Base-by-base conservation (phyloP, 768 basidiomycete genomes). In the Amanita thiersii region DNA sequence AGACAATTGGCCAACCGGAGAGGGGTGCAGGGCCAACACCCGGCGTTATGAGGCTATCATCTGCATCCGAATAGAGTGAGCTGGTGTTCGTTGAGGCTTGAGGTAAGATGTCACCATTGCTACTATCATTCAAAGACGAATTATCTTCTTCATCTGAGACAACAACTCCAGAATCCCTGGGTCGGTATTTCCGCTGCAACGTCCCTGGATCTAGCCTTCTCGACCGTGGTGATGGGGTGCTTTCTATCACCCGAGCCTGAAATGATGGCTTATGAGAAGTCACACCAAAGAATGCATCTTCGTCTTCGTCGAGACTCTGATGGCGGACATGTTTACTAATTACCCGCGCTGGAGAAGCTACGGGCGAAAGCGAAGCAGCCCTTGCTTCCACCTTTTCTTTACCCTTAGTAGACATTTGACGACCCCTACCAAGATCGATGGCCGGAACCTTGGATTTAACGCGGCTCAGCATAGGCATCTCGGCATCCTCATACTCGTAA, bases 11-110 rank as follows among this genome's bases (percentile, higher is more conserved):
- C 86, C 86, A 88, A 9, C 77, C 77, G 3, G 80, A 80, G 28
- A 53, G 50, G 11, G 56, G 40, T 21, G 70, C 69, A 14, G 84
- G 81, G 4, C 63, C 69, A 20, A 74, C 47, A 9, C 73, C 70
- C 2, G 86, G 86, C 0, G 85, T 88, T 14, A 86, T 67, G n/a
- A 88, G 70, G 23, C 73, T 79, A 33, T 81, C 75, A 26, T 78
- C 79, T 10, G 56, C 58, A 47, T 75, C 75, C 4, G 80, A 79
- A 37, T 67, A 66, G 19, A 77, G 59, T 2, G 81, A 80, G 50
- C 73, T 79, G 17, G 75, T 68, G 35, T 81, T 83, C 4, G 72
- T 79, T 0, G 81, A 86, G 1, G 74, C 68, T 24, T 61, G 67
- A 23, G 79, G 77, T 63, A 81, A 63, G 19, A 65, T 59, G 34